Conservation (phyloP, 768 basidiomycete species). For the Hericium alpestre region DNA sequence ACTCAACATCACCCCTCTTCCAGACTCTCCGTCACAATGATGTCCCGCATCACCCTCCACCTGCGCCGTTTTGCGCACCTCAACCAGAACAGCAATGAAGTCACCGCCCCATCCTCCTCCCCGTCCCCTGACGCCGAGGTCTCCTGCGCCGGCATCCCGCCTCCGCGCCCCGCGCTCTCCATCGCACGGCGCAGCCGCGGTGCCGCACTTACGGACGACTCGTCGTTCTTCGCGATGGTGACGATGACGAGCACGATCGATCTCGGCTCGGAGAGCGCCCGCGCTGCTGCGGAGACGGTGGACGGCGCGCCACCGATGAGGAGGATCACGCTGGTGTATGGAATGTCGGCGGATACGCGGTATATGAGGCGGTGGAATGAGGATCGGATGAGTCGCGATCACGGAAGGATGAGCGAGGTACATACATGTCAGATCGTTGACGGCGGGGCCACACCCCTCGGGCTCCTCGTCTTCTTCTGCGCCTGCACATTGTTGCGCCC, state of each 20-base stretch:
- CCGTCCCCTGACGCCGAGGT: neutral
- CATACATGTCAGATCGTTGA: no score
- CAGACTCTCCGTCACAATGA: slow-evolving; percentile 39
- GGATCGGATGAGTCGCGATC: no score
- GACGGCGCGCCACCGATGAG: no score
- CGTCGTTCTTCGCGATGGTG: slow-evolving; percentile 1
- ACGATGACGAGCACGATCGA: neutral
- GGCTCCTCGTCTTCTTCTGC: no score
- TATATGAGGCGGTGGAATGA: no score
- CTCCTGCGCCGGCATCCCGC: neutral
- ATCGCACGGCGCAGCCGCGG: neutral
- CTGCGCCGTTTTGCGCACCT: slow-evolving; percentile 15
- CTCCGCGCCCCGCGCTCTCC: neutral
- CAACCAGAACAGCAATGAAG: neutral
- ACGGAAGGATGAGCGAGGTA: no score
- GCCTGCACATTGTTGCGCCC: no score
- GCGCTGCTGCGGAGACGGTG: no score
- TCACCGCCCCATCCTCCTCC: neutral
- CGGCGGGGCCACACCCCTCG: no score
- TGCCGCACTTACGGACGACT: neutral
- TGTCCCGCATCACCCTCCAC: slow-evolving; percentile 59
- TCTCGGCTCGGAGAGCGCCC: neutral
- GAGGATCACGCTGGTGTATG: no score
- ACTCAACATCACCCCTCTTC: neutral
- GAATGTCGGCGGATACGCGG: no score